Percentiles rank a stretch among this genome's conserved stretches.
Evolutionary conservation across 2,329 filamentous ascomycete genomes (phyloP).

Genomic region (Xylaria sp.): DNA sequence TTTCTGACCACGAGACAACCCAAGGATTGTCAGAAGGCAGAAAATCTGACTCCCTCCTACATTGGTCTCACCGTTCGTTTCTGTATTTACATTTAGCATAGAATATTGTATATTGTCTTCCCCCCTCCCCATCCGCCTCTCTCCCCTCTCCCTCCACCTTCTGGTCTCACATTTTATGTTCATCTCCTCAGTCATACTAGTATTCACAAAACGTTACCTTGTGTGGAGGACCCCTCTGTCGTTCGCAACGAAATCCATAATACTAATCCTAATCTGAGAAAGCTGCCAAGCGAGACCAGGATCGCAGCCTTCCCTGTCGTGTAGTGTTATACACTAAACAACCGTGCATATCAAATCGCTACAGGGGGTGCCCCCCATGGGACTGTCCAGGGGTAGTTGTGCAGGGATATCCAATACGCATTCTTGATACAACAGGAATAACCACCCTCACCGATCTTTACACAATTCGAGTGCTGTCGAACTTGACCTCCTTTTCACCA

Average conservation of each 20-base stretch:
- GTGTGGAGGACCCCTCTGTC: constrained; percentile 4
- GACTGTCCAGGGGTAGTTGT: constrained; percentile 34
- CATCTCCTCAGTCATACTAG: background rate
- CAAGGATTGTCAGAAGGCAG: constrained; percentile 14
- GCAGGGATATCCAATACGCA: constrained; percentile 53
- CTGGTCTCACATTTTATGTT: constrained; percentile 14
- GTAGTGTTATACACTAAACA: constrained; percentile 26
- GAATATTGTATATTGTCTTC: background rate
- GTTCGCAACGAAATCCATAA: constrained; percentile 22
- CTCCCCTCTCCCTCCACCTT: background rate
- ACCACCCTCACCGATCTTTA: constrained; percentile 49
- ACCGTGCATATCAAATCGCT: constrained; percentile 45
- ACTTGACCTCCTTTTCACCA: constrained; percentile 47
- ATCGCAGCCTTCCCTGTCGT: constrained; percentile 38
- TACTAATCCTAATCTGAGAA: constrained; percentile 26
- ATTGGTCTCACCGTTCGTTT: constrained; percentile 11
- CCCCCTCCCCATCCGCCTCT: constrained; percentile 2
- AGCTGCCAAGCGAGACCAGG: constrained; percentile 43
- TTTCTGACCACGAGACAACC: constrained; percentile 12
- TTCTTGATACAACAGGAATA: constrained; percentile 52
- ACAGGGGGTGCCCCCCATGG: constrained; percentile 38
- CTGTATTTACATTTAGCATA: constrained; percentile 1
- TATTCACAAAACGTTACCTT: background rate
- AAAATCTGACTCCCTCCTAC: background rate
- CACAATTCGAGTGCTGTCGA: constrained; percentile 44